These are phyloP conservation scores for Penicillium canescens DNA, from an alignment of 495 filamentous ascomycete genomes.

Conservation along the genomic window DNA sequence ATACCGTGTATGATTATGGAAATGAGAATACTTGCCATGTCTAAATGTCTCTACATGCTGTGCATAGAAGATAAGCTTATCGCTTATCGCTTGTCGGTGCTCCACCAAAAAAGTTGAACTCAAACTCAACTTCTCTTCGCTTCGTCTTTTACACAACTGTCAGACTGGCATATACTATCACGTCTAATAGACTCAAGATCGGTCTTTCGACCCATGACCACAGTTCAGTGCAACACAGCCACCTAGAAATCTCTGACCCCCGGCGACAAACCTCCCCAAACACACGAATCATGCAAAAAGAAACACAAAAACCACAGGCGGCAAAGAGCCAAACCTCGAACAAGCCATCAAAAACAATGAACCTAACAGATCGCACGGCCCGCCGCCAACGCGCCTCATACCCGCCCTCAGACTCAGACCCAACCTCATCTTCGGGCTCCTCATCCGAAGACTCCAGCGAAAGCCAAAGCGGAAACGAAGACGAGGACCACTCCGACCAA, in stretches of 20 bases:
- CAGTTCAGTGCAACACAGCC: not conserved
- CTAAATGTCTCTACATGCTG: not conserved
- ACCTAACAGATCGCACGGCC: conserved; percentile 9
- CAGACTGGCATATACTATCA: not conserved
- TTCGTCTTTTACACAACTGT: not conserved
- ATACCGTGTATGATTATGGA: conserved; percentile 10
- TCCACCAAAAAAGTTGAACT: conserved; percentile 32
- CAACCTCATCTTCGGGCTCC: conserved; percentile 42
- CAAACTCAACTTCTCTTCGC: conserved; percentile 13
- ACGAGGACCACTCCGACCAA: conserved; percentile 10
- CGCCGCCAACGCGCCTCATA: not conserved
- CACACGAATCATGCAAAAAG: not conserved
- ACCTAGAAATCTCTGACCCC: conserved; percentile 2
- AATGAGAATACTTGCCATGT: not conserved
- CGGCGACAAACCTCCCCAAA: not conserved
- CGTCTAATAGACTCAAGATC: not conserved
- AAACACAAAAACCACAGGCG: not conserved
- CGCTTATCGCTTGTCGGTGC: conserved; percentile 14
- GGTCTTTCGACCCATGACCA: not conserved
- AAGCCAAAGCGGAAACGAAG: conserved; percentile 23
- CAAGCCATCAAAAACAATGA: conserved; percentile 4
- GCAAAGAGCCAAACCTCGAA: not conserved
- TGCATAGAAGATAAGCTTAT: conserved; percentile 17
- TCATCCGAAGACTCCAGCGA: conserved; percentile 28
- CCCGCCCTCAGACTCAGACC: conserved; percentile 31